phyloP scores from a whole-genome alignment of 352 stramenopile genomes.

The Discostella stelligera region DNA sequence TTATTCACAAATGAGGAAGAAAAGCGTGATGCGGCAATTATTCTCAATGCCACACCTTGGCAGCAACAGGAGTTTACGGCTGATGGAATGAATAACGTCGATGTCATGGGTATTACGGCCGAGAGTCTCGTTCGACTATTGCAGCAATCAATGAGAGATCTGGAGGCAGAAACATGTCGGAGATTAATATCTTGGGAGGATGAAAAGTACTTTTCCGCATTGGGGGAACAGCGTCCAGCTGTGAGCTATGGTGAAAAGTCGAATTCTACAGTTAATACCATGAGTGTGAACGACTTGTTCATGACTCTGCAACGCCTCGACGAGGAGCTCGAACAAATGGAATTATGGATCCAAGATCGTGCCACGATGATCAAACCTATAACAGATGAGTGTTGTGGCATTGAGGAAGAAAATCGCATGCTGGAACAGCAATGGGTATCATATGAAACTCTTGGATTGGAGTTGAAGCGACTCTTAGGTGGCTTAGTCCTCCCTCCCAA shows the following conservation, averaged over 20 bases:
- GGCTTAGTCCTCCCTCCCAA: conserved; percentile 65
- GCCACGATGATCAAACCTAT: conserved; percentile 79
- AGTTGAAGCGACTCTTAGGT: conserved; percentile 72
- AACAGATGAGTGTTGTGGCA: conserved; percentile 79
- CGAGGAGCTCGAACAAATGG: conserved; percentile 76
- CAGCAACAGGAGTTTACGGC: conserved; percentile 47
- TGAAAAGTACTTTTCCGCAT: conserved; percentile 75
- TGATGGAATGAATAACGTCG: conserved; percentile 53
- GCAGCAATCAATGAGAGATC: conserved; percentile 75
- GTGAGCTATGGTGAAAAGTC: not conserved
- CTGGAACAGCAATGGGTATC: conserved; percentile 82
- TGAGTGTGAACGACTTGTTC: conserved; percentile 72
- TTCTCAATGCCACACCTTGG: conserved; percentile 72
- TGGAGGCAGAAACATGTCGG: conserved; percentile 81
- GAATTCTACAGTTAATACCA: conserved; percentile 62
- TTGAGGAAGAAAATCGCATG: conserved; percentile 82
- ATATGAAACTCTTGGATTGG: conserved; percentile 70
- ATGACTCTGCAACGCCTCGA: conserved; percentile 73
- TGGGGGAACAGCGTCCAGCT: conserved; percentile 17
- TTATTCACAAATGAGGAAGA: conserved; percentile 76
- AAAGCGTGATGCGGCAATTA: conserved; percentile 68
- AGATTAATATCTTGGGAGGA: conserved; percentile 82
- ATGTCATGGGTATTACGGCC: conserved; percentile 55
- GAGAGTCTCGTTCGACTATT: conserved; percentile 65
- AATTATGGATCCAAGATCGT: conserved; percentile 77